Evolutionary conservation across 495 filamentous ascomycete species (phyloP).

Genomic region (Aspergillus cavernicola): DNA sequence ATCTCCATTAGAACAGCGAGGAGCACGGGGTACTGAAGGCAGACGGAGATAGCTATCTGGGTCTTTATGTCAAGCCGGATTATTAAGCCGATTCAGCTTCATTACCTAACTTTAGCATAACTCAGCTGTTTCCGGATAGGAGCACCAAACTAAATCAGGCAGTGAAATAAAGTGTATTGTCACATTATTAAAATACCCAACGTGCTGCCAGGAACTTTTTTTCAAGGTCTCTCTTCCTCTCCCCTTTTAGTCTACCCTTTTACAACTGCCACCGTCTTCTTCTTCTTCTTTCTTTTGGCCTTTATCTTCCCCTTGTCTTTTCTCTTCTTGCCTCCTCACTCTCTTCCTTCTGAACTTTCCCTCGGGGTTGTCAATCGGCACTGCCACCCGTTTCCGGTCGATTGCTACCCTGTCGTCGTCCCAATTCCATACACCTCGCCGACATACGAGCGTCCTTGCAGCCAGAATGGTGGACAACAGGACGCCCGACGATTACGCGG

Average conservation of each 20-base stretch:
- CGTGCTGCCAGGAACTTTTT: slow-evolving; percentile 4
- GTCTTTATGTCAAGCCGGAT: too few species aligned
- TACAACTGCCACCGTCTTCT: background rate
- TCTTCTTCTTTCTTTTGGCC: background rate
- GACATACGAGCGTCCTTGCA: background rate
- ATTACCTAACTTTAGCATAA: too few species aligned
- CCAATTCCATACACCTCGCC: background rate
- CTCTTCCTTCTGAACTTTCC: background rate
- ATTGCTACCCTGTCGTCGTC: background rate
- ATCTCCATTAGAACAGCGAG: too few species aligned
- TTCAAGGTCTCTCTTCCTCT: background rate
- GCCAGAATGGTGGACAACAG: slow-evolving; percentile 70
- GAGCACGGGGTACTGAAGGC: too few species aligned
- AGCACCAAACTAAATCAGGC: too few species aligned
- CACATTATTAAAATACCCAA: background rate
- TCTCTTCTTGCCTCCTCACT: background rate
- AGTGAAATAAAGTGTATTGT: background rate
- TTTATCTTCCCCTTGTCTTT: background rate
- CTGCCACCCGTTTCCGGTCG: background rate
- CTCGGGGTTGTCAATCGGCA: background rate
- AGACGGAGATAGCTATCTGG: too few species aligned
- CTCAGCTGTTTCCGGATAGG: too few species aligned
- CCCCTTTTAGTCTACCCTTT: slow-evolving; percentile 1
- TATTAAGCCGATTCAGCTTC: too few species aligned
- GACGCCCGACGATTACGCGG: slow-evolving; percentile 75